Base-by-base conservation (phyloP, 768 basidiomycete genomes). In the Epithele typhae region DNA sequence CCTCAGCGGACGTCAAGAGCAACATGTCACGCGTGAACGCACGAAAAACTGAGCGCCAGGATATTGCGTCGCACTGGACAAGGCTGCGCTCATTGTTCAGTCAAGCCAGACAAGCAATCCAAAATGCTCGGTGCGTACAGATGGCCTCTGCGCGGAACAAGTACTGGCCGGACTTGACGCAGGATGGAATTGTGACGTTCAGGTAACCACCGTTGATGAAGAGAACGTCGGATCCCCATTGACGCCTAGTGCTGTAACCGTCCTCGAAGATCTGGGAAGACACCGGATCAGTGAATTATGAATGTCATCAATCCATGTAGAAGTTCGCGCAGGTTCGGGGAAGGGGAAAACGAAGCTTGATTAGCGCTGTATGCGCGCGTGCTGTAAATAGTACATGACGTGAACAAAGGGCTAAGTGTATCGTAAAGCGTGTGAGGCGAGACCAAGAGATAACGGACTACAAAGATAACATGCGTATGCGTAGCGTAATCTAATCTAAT, bases 21-120 rank as follows among this genome's bases (percentile, higher is more conserved):
- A 30, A 30, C 8, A 30, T 30, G 7, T 14, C 15, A 37, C 54
- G 3, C 12, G 25, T 18, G 37, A 21, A 30, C 49, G 41, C 23
- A 54, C 77, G 52, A 77, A 81, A 66, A 81, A 68, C 48, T 80
- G 74, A 14, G 79, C 78, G 24, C 78, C 78, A 27, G 75, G 76
- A 54, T 77, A 78, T 4, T 57, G 64, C 4, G 53, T 43, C 0
- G 74, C 75, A 11, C 60, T 69, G 48, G 73, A 73, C 36, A 77
- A 60, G 37, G 73, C 75, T 76, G 33, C 3, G 18, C n/a, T 5
- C 15, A n/a, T n/a, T n/a, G n/a, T n/a, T n/a, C n/a, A n/a, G n/a
- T n/a, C n/a, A n/a, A n/a, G n/a, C n/a, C n/a, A n/a, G n/a, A 25
- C 32, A 17, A 30, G 7, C 19, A 21, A 17, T 23, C 25, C 18